Evolutionary conservation across 2,329 filamentous ascomycete species (phyloP).

Genomic region (Fusarium sp.): DNA sequence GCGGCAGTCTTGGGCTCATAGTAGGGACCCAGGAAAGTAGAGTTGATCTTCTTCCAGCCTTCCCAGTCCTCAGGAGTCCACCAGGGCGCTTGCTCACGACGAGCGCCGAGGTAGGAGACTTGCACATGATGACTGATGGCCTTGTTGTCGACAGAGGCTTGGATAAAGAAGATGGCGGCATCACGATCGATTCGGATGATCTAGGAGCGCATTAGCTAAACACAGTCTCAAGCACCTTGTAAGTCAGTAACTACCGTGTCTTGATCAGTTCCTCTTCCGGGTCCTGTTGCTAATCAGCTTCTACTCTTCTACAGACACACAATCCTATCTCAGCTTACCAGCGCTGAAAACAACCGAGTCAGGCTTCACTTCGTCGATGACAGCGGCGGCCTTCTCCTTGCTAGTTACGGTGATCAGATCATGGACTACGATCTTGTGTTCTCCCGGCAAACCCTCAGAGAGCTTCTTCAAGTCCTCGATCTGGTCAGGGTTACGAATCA

Average conservation of each 20-base stretch:
- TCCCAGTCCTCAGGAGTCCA: conserved; percentile 60
- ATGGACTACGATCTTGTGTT: conserved; percentile 71
- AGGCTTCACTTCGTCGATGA: conserved; percentile 67
- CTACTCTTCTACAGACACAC: background rate
- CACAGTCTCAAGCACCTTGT: background rate
- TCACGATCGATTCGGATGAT: conserved; percentile 45
- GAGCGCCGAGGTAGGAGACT: conserved; percentile 66
- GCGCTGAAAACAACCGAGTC: conserved; percentile 75
- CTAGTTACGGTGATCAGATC: conserved; percentile 73
- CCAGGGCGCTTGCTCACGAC: conserved; percentile 61
- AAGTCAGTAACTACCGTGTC: conserved; percentile 35
- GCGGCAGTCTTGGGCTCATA: conserved; percentile 66
- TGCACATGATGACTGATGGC: conserved; percentile 67
- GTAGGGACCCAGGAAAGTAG: conserved; percentile 58
- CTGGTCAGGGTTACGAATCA: conserved; percentile 76
- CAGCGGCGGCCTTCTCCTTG: conserved; percentile 63
- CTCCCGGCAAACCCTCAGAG: conserved; percentile 65
- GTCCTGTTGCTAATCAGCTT: conserved; percentile 34
- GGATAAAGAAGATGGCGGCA: conserved; percentile 40
- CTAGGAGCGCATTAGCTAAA: conserved; percentile 26
- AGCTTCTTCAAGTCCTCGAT: conserved; percentile 69
- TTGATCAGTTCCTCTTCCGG: conserved; percentile 55
- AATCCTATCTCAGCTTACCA: conserved; percentile 43
- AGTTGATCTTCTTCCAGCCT: conserved; percentile 52
- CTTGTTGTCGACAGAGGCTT: conserved; percentile 39